A percentile compares a stretch with the other conserved stretches of the same genome.
Conservation (phyloP, 345 rosid species). For the Eutrema heterophyllum region DNA sequence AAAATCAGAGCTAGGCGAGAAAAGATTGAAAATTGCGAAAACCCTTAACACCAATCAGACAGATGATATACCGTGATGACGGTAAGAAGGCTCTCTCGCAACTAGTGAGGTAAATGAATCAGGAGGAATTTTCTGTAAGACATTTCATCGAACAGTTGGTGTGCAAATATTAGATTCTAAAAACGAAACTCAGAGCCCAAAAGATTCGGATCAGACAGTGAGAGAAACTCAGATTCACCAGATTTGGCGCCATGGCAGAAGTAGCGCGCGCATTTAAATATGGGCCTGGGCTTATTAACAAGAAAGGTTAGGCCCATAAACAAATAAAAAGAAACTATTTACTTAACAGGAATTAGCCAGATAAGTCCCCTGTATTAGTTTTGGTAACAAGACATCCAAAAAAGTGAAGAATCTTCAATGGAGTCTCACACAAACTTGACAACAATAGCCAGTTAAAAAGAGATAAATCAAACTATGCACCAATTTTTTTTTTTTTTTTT, state of each 20-base stretch:
- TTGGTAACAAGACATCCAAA: background rate
- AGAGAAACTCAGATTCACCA: background rate
- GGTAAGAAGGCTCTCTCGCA: background rate
- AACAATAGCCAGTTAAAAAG: too few species aligned
- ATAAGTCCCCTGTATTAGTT: background rate
- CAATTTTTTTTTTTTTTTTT: too few species aligned
- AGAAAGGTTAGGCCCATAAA: background rate
- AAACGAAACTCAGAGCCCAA: background rate
- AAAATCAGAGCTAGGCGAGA: background rate
- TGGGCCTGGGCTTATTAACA: conserved; percentile 8
- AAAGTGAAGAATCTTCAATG: background rate
- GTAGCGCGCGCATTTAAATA: conserved; percentile 17
- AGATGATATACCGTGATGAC: background rate
- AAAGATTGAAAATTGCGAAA: background rate
- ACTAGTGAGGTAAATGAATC: background rate
- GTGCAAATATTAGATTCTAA: background rate
- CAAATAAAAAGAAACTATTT: background rate
- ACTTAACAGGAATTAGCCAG: background rate
- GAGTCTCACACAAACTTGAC: background rate
- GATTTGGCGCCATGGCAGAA: conserved; percentile 2
- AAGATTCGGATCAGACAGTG: background rate
- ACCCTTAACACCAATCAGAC: background rate
- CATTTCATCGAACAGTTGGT: conserved; percentile 28
- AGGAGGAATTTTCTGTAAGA: background rate
- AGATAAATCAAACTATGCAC: too few species aligned